Conservation (phyloP, 2,329 filamentous ascomycete species). For the Epicoccum nigrum region DNA sequence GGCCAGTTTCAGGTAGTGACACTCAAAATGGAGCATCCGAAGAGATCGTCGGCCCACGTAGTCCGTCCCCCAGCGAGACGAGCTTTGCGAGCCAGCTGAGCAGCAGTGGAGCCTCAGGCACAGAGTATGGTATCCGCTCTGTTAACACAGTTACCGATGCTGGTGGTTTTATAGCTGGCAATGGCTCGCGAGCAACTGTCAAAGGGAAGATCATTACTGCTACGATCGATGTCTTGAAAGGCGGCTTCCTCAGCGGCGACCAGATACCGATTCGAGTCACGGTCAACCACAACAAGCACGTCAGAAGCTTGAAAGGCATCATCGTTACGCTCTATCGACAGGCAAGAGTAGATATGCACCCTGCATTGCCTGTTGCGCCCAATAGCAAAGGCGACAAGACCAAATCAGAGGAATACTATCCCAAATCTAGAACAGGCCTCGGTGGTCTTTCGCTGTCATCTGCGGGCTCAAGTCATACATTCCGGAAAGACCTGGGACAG, state of each 20-base stretch:
- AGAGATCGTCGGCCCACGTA: slow-evolving; percentile 46
- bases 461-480: slow-evolving; percentile 86
- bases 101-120: slow-evolving; percentile 58
- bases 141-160: slow-evolving; percentile 56
- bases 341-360: slow-evolving; percentile 84
- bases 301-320: slow-evolving; percentile 90
- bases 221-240: slow-evolving; percentile 79
- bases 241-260: slow-evolving; percentile 86
- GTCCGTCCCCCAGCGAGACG: slow-evolving; percentile 55
- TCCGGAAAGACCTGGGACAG: slow-evolving; percentile 92
- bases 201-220: slow-evolving; percentile 81
- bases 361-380: slow-evolving; percentile 64
- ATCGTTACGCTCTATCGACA: slow-evolving; percentile 92
- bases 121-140: slow-evolving; percentile 50
- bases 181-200: slow-evolving; percentile 59
- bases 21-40: slow-evolving; percentile 32
- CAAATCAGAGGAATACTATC: slow-evolving; percentile 83
- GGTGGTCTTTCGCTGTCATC: slow-evolving; percentile 86
- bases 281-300: slow-evolving; percentile 84
- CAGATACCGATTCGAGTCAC: slow-evolving; percentile 78
- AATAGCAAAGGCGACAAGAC: slow-evolving; percentile 70
- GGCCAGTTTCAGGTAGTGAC: slow-evolving; percentile 29
- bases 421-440: slow-evolving; percentile 83
- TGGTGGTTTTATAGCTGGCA: slow-evolving; percentile 48
- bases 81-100: slow-evolving; percentile 62